A percentile compares a stretch with the other conserved stretches of the same genome.
phyloP scores from a whole-genome alignment of 768 basidiomycete genomes.

The Macrolepiota albuminosa region DNA sequence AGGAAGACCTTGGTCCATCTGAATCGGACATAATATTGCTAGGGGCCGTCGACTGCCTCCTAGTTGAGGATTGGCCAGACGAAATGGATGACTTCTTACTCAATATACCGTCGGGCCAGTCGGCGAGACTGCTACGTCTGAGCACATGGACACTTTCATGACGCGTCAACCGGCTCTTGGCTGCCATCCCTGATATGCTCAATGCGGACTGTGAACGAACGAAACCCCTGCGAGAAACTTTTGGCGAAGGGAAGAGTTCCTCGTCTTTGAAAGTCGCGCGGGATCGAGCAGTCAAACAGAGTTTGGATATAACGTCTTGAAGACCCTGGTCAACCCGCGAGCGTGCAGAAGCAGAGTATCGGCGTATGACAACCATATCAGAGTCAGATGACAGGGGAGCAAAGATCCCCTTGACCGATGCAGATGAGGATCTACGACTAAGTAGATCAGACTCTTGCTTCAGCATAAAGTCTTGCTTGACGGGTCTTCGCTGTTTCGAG shows the following conservation, averaged over 20 bases:
- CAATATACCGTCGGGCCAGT: slow-evolving; percentile 24
- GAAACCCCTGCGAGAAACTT: slow-evolving; percentile 37
- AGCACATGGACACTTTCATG: slow-evolving; percentile 70
- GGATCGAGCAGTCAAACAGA: slow-evolving; percentile 62
- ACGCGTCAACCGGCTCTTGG: slow-evolving; percentile 55
- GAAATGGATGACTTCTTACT: slow-evolving; percentile 20
- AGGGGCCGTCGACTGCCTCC: slow-evolving; percentile 29
- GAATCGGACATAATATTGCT: slow-evolving; percentile 27
- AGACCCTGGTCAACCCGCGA: slow-evolving; percentile 73
- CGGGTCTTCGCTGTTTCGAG: slow-evolving; percentile 23
- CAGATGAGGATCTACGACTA: slow-evolving; percentile 59
- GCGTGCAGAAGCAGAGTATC: slow-evolving; percentile 61
- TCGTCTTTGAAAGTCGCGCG: slow-evolving; percentile 60
- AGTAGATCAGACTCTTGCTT: slow-evolving; percentile 21
- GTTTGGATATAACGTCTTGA: slow-evolving; percentile 75
- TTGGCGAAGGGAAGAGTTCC: slow-evolving; percentile 55
- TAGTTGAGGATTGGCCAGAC: slow-evolving; percentile 20
- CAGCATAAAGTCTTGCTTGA: slow-evolving; percentile 20
- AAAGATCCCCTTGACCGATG: slow-evolving; percentile 60
- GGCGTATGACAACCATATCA: slow-evolving; percentile 60
- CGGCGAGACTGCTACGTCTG: slow-evolving; percentile 47
- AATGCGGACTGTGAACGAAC: slow-evolving; percentile 55
- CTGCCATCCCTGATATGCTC: slow-evolving; percentile 59
- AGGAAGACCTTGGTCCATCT: slow-evolving; percentile 16
- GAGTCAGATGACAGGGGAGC: slow-evolving; percentile 46